Evolutionary conservation across 352 stramenopile genomes (phyloP).

Genomic region (Globisporangium mamillatum): DNA sequence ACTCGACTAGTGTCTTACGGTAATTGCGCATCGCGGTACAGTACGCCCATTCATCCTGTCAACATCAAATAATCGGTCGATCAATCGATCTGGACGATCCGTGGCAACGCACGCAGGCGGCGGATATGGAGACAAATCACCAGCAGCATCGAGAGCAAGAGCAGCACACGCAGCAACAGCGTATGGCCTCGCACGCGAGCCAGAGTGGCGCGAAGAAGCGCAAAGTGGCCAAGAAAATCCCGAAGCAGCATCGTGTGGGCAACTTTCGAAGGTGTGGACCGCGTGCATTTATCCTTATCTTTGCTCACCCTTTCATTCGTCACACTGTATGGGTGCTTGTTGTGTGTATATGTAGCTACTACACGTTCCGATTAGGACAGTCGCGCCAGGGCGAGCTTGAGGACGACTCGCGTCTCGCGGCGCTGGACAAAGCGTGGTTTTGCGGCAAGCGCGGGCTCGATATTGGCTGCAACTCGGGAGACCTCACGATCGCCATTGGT

Average conservation of each 20-base stretch:
- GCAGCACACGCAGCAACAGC: not conserved
- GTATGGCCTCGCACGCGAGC: not conserved
- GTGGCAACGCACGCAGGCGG: not conserved
- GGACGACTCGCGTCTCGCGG: conserved; percentile 54
- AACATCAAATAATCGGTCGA: not conserved
- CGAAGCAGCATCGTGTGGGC: conserved; percentile 54
- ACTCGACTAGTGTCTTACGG: too few relatives aligned
- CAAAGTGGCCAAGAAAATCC: conserved; percentile 27
- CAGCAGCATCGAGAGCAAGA: not conserved
- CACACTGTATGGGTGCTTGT: not conserved
- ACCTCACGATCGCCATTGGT: conserved; percentile 76
- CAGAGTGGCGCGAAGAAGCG: conserved; percentile 13
- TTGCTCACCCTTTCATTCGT: not conserved
- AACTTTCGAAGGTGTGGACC: conserved; percentile 65
- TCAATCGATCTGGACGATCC: not conserved
- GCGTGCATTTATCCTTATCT: not conserved
- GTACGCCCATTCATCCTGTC: not conserved
- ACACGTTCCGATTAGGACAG: conserved; percentile 69
- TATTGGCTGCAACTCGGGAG: conserved; percentile 80
- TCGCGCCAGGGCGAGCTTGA: conserved; percentile 45
- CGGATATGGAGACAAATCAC: not conserved
- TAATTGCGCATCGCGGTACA: not conserved
- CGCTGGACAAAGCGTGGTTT: conserved; percentile 71
- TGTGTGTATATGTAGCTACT: conserved; percentile 43
- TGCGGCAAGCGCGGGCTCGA: conserved; percentile 58